Conservation (phyloP, 108 stramenopile genomes). For the Mayamaea pseudoterrestris region DNA sequence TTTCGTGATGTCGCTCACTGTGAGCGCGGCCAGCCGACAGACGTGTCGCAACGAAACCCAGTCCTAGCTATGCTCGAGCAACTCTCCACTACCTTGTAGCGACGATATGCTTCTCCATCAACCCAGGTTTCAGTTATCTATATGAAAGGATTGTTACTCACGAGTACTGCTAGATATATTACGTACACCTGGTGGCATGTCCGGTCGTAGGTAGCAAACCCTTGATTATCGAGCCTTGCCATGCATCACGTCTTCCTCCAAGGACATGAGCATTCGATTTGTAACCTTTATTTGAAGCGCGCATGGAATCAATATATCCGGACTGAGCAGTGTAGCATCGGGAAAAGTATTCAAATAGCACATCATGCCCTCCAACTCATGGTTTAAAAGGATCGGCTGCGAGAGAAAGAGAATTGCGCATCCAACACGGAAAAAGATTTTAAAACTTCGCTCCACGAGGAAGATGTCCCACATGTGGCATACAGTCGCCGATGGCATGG, state of each 20-base stretch:
- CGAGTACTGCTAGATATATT: too few species aligned
- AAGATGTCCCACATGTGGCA: conserved; percentile 91
- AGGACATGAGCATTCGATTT: conserved; percentile 63
- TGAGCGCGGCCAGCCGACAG: too few species aligned
- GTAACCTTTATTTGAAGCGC: conserved; percentile 86
- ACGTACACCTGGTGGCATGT: too few species aligned
- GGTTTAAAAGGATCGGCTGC: conserved; percentile 76
- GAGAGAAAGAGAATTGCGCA: conserved; percentile 81
- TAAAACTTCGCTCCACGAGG: conserved; percentile 82
- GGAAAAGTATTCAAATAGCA: conserved; percentile 84
- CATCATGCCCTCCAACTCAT: conserved; percentile 90
- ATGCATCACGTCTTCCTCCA: conserved; percentile 31
- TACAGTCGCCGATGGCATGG: conserved; percentile 82
- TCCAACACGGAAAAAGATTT: conserved; percentile 84
- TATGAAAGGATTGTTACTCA: too few species aligned
- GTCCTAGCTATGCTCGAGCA: too few species aligned
- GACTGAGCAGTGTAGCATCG: conserved; percentile 76
- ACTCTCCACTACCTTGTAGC: too few species aligned
- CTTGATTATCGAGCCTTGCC: too few species aligned
- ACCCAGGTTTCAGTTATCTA: too few species aligned
- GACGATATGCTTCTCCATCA: too few species aligned
- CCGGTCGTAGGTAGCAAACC: too few species aligned
- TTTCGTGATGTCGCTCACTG: too few species aligned
- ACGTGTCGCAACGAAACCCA: too few species aligned
- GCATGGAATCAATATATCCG: conserved; percentile 81